Conservation (phyloP, 2,329 filamentous ascomycete genomes). For the Hypoxylon sp. region DNA sequence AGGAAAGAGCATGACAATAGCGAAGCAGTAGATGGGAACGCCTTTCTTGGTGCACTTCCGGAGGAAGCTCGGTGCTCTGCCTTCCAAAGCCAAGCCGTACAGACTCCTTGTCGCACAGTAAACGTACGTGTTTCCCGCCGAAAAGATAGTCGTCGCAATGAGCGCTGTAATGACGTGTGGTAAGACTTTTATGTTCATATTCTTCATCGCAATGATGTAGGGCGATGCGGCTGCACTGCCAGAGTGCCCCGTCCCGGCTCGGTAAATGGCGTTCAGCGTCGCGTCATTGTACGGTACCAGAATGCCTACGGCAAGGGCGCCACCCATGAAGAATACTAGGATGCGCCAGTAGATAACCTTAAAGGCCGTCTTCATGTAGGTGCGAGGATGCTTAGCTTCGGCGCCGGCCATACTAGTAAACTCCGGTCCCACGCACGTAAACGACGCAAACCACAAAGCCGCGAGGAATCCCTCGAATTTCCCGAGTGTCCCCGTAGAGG, state of each 20-base stretch:
- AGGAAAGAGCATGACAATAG: slow-evolving; percentile 68
- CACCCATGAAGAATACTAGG: slow-evolving; percentile 73
- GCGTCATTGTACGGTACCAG: slow-evolving; percentile 71
- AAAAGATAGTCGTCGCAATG: slow-evolving; percentile 69
- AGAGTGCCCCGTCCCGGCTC: slow-evolving; percentile 64
- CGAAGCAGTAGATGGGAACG: slow-evolving; percentile 73
- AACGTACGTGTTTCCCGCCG: slow-evolving; percentile 70
- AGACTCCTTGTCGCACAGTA: slow-evolving; percentile 70
- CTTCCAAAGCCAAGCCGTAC: slow-evolving; percentile 68
- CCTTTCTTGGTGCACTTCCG: slow-evolving; percentile 66
- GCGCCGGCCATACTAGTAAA: slow-evolving; percentile 63
- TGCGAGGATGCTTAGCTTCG: slow-evolving; percentile 69
- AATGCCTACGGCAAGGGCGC: slow-evolving; percentile 72
- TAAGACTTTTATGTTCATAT: slow-evolving; percentile 64
- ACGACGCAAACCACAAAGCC: slow-evolving; percentile 71
- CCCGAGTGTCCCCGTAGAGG: slow-evolving; percentile 67
- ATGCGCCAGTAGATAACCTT: slow-evolving; percentile 75
- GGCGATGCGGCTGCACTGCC: slow-evolving; percentile 66
- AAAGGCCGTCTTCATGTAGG: slow-evolving; percentile 70
- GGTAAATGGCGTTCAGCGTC: slow-evolving; percentile 66
- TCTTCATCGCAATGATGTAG: slow-evolving; percentile 67
- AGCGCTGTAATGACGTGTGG: slow-evolving; percentile 73
- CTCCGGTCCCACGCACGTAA: slow-evolving; percentile 71
- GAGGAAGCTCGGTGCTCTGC: slow-evolving; percentile 65
- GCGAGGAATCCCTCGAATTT: slow-evolving; percentile 73